These are phyloP conservation scores for Pichia sp. DNA, from an alignment of 1,139 yeast species.

Conservation along the genomic window DNA sequence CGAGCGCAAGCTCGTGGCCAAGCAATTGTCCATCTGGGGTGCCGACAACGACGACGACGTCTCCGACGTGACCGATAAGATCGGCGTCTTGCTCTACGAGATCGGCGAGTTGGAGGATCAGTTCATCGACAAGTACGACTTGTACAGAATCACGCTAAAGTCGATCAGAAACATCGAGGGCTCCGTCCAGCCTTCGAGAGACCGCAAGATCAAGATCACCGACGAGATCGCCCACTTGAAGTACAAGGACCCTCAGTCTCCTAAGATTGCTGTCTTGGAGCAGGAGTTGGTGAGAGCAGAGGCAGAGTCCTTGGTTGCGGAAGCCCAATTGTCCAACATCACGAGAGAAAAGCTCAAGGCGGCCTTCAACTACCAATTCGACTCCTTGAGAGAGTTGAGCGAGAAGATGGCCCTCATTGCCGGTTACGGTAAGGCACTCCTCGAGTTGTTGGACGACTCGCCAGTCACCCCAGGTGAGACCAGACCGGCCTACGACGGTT, in stretches of 20 bases:
- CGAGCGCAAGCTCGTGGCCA: slow-evolving; percentile 96
- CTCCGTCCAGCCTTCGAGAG: slow-evolving; percentile 96
- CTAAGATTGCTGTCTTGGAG: slow-evolving; percentile 90
- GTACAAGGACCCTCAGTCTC: slow-evolving; percentile 97
- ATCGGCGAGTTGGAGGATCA: slow-evolving; percentile 98
- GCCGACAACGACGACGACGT: slow-evolving; percentile 97
- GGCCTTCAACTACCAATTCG: slow-evolving; percentile 95
- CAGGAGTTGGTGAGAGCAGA: slow-evolving; percentile 98
- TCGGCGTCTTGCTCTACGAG: slow-evolving; percentile 93
- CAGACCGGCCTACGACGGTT: slow-evolving; percentile 97
- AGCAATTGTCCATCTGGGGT: slow-evolving; percentile 96
- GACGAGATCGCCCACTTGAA: slow-evolving; percentile 97
- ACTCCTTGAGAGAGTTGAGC: slow-evolving; percentile 91
- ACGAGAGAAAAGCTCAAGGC: slow-evolving; percentile 97
- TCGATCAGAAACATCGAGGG: slow-evolving; percentile 94
- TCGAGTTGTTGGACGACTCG: slow-evolving; percentile 92
- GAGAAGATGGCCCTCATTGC: slow-evolving; percentile 96
- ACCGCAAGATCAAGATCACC: slow-evolving; percentile 94
- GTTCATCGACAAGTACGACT: slow-evolving; percentile 95
- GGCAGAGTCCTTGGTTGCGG: slow-evolving; percentile 98
- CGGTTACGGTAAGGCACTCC: slow-evolving; percentile 95
- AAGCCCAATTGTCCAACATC: slow-evolving; percentile 96
- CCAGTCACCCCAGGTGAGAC: slow-evolving; percentile 99
- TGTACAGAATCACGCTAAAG: slow-evolving; percentile 93
- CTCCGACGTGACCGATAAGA: slow-evolving; percentile 92